phyloP scores from a whole-genome alignment of 2,329 filamentous ascomycete genomes.

The Chaetoscypha palmicola region DNA sequence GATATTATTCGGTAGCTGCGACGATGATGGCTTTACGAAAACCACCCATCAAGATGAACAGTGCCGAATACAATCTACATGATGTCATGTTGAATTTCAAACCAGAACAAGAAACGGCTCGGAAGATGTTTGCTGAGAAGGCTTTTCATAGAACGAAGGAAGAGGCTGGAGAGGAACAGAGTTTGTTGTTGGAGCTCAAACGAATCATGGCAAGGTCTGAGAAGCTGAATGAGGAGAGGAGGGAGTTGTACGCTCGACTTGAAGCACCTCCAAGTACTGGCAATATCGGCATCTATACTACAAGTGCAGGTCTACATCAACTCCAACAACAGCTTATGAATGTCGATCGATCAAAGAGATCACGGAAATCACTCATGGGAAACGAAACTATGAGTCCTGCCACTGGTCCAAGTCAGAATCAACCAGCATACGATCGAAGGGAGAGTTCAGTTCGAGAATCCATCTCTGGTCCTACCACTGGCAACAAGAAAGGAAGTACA shows the following conservation, averaged over 20 bases:
- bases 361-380: slow-evolving; percentile 66
- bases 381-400: slow-evolving; percentile 47
- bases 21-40: slow-evolving; percentile 76
- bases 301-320: slow-evolving; percentile 69
- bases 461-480: slow-evolving; percentile 30
- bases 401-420: slow-evolving; percentile 30
- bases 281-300: slow-evolving; percentile 71
- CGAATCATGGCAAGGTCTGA: slow-evolving; percentile 84
- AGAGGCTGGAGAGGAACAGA: slow-evolving; percentile 87
- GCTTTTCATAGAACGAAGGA: slow-evolving; percentile 74
- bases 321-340: slow-evolving; percentile 77
- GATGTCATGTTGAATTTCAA: slow-evolving; percentile 85
- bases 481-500: slow-evolving; percentile 29
- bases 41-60: slow-evolving; percentile 79
- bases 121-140: slow-evolving; percentile 79
- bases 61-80: slow-evolving; percentile 73
- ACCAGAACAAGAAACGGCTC: slow-evolving; percentile 65
- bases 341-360: slow-evolving; percentile 84
- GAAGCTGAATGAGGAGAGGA: slow-evolving; percentile 78
- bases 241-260: slow-evolving; percentile 78
- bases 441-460: slow-evolving; percentile 31
- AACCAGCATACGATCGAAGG: slow-evolving; percentile 32
- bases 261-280: slow-evolving; percentile 68
- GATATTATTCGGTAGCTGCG: slow-evolving; percentile 83
- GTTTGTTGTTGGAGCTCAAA: slow-evolving; percentile 81